A percentile compares a stretch with the other conserved stretches of the same genome.
Evolutionary conservation across 129 eudicot species (phyloP).

Genomic region (Deinandra increscens): DNA sequence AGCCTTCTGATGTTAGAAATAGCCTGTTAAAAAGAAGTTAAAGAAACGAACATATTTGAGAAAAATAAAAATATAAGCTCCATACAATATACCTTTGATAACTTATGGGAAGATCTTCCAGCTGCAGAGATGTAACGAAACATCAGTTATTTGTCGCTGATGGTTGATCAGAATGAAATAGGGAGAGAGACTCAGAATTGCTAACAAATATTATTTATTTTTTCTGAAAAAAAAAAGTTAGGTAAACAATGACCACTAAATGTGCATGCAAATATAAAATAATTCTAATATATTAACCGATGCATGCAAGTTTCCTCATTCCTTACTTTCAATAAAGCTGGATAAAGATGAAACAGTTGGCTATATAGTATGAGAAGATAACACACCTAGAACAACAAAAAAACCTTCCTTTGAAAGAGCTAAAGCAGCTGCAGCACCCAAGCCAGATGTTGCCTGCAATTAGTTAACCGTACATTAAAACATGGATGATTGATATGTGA

Average conservation of each 20-base stretch:
- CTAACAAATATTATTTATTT: not conserved
- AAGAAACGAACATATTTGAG: conserved; percentile 14
- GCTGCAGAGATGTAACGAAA: conserved; percentile 57
- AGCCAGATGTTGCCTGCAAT: conserved; percentile 84
- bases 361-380: conserved; percentile 6
- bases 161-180: not conserved
- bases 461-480: conserved; percentile 11
- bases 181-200: conserved; percentile 12
- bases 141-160: conserved; percentile 23
- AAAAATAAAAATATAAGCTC: not conserved
- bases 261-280: not conserved
- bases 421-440: conserved; percentile 87
- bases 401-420: conserved; percentile 77
- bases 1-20: conserved; percentile 45
- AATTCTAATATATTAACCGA: not conserved
- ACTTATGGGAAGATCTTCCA: conserved; percentile 56
- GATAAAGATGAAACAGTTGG: not conserved
- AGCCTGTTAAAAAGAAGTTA: conserved; percentile 43
- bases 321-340: not conserved
- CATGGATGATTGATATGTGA: not conserved
- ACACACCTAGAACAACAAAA: conserved; percentile 71
- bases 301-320: not conserved
- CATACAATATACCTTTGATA: conserved; percentile 18
- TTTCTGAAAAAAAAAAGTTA: not conserved
- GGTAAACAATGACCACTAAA: not conserved